Evolutionary conservation across 768 basidiomycete species (phyloP).

Genomic region (Leucosporidium creatinivorum): DNA sequence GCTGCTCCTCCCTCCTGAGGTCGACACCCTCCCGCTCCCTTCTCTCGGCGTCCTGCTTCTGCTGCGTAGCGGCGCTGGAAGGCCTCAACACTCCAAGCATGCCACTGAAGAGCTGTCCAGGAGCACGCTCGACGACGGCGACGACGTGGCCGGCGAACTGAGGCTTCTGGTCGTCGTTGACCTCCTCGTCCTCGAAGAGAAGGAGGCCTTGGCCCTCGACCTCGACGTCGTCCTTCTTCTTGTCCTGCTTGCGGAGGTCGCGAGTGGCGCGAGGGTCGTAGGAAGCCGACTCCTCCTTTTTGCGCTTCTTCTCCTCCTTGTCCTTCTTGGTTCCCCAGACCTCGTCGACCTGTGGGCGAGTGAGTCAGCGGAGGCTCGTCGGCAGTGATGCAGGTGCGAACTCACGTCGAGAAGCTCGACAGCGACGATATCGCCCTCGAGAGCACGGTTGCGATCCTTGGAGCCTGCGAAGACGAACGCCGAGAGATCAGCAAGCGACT

Average conservation of each 20-base stretch:
- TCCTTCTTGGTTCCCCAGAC: slow-evolving; percentile 88
- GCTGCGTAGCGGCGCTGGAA: slow-evolving; percentile 29
- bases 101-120: slow-evolving; percentile 95
- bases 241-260: slow-evolving; percentile 72
- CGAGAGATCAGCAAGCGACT: background rate
- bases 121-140: slow-evolving; percentile 99
- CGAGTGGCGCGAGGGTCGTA: slow-evolving; percentile 66
- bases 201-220: slow-evolving; percentile 97
- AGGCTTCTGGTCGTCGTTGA: slow-evolving; percentile 95
- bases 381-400: background rate
- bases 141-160: slow-evolving; percentile 99
- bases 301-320: slow-evolving; percentile 99
- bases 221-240: slow-evolving; percentile 99
- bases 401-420: slow-evolving; percentile 93
- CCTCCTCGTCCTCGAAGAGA: slow-evolving; percentile 98
- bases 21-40: slow-evolving; percentile 93
- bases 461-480: slow-evolving; percentile 52
- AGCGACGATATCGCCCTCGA: slow-evolving; percentile 97
- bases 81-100: slow-evolving; percentile 60
- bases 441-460: slow-evolving; percentile 93
- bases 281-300: slow-evolving; percentile 97
- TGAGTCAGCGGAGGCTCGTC: background rate
- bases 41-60: slow-evolving; percentile 69
- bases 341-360: slow-evolving; percentile 24
- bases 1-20: slow-evolving; percentile 70